Conservation (phyloP, 352 stramenopile genomes). For the Pythium vanterpoolii region DNA sequence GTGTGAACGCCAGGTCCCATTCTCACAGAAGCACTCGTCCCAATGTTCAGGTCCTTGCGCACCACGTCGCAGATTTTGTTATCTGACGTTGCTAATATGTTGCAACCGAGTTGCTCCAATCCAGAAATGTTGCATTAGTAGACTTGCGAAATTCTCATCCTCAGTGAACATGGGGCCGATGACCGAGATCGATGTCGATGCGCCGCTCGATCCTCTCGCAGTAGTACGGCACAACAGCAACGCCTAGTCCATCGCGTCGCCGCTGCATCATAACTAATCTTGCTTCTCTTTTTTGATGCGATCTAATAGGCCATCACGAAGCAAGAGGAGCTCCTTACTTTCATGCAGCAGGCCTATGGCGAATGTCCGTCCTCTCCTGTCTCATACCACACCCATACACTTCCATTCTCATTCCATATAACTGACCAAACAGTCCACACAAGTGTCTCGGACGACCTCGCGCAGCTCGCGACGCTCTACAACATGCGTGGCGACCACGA, state of each 20-base stretch:
- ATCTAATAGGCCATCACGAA: conserved; percentile 47
- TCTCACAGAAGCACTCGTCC: neutral
- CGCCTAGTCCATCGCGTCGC: neutral
- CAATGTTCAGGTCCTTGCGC: neutral
- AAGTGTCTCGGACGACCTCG: conserved; percentile 57
- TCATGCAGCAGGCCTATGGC: conserved; percentile 41
- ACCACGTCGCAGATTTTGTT: neutral
- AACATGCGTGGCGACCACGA: conserved; percentile 68
- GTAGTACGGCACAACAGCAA: conserved; percentile 10
- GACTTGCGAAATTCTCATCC: neutral
- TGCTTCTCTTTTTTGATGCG: neutral
- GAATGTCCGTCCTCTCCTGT: conserved; percentile 37
- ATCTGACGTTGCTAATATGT: conserved; percentile 5
- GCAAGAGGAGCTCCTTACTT: conserved; percentile 41
- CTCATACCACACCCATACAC: no score
- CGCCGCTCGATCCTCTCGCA: conserved; percentile 21
- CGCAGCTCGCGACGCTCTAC: conserved; percentile 62
- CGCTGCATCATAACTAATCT: neutral
- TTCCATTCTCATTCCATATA: neutral
- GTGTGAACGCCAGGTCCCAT: neutral
- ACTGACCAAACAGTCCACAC: conserved; percentile 35
- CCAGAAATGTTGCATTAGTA: neutral
- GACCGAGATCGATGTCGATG: neutral
- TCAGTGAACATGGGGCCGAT: neutral
- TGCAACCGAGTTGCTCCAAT: neutral